These are phyloP conservation scores for Penicillium carneum DNA, from an alignment of 2,329 filamentous ascomycete species.

Conservation along the genomic window DNA sequence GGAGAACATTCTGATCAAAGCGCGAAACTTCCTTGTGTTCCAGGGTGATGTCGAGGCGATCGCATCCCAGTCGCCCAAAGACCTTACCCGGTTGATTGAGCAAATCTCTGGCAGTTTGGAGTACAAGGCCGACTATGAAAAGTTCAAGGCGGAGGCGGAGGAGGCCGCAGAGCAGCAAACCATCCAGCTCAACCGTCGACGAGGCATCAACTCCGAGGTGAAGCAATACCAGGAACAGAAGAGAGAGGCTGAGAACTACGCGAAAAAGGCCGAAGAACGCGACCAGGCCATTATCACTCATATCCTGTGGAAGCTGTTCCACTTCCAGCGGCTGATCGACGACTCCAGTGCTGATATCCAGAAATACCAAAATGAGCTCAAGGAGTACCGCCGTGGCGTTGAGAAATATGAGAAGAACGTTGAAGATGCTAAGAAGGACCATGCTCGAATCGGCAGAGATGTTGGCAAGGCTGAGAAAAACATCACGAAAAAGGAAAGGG, in stretches of 20 bases:
- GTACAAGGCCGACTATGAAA: constrained; percentile 92
- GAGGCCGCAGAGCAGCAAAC: constrained; percentile 87
- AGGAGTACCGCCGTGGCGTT: constrained; percentile 87
- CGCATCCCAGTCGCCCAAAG: constrained; percentile 90
- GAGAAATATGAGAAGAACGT: constrained; percentile 82
- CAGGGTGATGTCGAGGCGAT: constrained; percentile 98
- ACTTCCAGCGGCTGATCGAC: constrained; percentile 92
- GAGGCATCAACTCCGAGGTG: constrained; percentile 96
- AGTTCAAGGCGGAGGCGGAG: constrained; percentile 83
- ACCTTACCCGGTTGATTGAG: constrained; percentile 91
- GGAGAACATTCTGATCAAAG: constrained; percentile 97
- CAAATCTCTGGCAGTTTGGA: constrained; percentile 97
- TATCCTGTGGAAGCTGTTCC: constrained; percentile 94
- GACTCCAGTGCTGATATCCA: constrained; percentile 89
- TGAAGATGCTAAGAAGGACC: constrained; percentile 82
- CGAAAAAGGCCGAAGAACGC: constrained; percentile 85
- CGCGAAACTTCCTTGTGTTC: constrained; percentile 96
- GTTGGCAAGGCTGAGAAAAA: constrained; percentile 81
- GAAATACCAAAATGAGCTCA: constrained; percentile 91
- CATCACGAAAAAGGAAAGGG: constrained; percentile 85
- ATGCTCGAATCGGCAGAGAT: constrained; percentile 76
- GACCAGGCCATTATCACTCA: constrained; percentile 92
- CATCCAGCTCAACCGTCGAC: constrained; percentile 84
- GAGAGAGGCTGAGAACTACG: constrained; percentile 90
- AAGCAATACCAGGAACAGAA: constrained; percentile 98